These are phyloP conservation scores for Glutinoglossum americanum DNA, from an alignment of 495 filamentous ascomycete genomes.

Conservation along the genomic window DNA sequence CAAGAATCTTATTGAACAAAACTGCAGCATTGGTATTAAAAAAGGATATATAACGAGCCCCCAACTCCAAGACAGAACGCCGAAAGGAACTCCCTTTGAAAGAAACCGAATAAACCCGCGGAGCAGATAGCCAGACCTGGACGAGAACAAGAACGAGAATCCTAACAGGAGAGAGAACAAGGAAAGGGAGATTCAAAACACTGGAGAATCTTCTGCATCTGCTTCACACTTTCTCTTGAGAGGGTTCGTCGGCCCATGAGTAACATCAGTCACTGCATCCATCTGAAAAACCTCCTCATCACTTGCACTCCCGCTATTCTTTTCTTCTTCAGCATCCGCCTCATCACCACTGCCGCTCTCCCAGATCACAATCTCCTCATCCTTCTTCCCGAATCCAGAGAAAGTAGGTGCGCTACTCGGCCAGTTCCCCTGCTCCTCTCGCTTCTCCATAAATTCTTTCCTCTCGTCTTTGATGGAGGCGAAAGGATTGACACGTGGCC, in stretches of 20 bases:
- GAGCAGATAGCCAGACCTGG: neutral
- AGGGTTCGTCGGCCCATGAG: neutral
- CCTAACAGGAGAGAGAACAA: too few relatives aligned
- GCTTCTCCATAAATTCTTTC: neutral
- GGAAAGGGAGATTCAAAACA: neutral
- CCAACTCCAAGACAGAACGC: neutral
- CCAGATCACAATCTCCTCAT: slow-evolving; percentile 1
- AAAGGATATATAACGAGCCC: too few relatives aligned
- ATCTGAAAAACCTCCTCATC: neutral
- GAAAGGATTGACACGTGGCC: neutral
- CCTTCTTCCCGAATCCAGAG: neutral
- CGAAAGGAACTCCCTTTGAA: neutral
- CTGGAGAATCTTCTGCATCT: neutral
- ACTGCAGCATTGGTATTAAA: too few relatives aligned
- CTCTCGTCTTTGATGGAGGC: neutral
- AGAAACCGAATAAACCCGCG: neutral
- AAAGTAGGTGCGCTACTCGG: neutral
- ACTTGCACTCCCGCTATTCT: neutral
- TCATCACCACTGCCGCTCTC: slow-evolving; percentile 3
- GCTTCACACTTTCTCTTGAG: neutral
- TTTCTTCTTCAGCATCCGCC: neutral
- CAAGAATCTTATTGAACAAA: too few relatives aligned
- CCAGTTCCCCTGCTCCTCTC: neutral
- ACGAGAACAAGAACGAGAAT: too few relatives aligned
- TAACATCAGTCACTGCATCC: neutral